Base-by-base conservation (phyloP, 192 early-diverging fungal genomes). In the Podila epicladia region DNA sequence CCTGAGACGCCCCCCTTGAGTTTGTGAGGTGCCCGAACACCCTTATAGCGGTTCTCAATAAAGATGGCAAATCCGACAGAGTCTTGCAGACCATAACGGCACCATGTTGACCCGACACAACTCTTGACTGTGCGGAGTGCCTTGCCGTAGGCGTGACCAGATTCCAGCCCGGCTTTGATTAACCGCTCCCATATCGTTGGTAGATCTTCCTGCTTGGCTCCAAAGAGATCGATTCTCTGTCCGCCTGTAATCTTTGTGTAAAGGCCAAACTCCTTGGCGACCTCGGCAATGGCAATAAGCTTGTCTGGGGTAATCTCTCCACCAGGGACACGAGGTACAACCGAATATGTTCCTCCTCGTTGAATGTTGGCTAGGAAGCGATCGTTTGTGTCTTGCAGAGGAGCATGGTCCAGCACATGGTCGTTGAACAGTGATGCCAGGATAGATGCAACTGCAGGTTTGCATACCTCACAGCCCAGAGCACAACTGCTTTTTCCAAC, bases 191-290 rank as follows among this genome's bases (percentile, higher is more conserved):
- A 92, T 31, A 92, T 92, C 4, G 73, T 53, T n/a, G 91, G 91
- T 19, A 92, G 73, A 22, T 93, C 85, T 57, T 93, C 82, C 55
- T 88, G 90, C 62, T 84, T 67, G n/a, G 91, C 92, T 57, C 91
- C 91, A 82, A 92, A 93, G 35, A 91, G 70, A 82, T 87, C 91
- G 68, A 92, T 92, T 55, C 91, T 82, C 67, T 92, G 92, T 31
- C 90, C 92, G 53, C 91, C 91, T 3, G 92, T 91, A 64, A 92
- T 92, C 74, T 92, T 92, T 0, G 87, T 91, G 53, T 92, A 92
- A 5, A 92, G 75, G 6, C 70, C 77, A 67, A 87, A 93, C 35
- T 91, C 79, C 73, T 91, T 88, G 33, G 91, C 91, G 49, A 92
- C 87, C 65, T 88, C 29, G 15, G 85, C 91, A 49, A 92, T 83